Evolutionary conservation across 2,329 filamentous ascomycete genomes (phyloP), one percentile per base, ranked within the genome.

Genomic region (Hymenoscyphus occultus): DNA sequence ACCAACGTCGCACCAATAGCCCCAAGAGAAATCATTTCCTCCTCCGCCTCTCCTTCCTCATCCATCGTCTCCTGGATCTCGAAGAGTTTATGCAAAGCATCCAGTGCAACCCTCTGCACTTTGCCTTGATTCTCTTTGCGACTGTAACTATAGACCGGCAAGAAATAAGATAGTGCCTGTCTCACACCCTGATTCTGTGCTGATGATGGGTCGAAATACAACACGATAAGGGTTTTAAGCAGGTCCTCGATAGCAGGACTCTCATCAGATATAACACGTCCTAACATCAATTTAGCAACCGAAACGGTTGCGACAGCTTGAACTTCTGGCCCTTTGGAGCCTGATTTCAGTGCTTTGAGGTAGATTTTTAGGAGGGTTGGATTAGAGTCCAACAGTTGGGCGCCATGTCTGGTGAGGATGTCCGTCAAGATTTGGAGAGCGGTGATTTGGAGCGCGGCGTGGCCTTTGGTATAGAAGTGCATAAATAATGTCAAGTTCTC

Each of bases 401-500:
- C 86, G 14, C 92, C 93, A 74, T 98, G 92, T 0, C 93, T 91
- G 62, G 93, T 93, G 59, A 98, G 82, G 71, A 98, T 94, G 76
- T 99, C 95, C 10, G 92, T 93, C 39, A 99, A 84, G 68, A 97
- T 96, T 69, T 98, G 92, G 39, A 98, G 80, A 0, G 93, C 91
- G 9, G 93, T 96, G 60, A 94, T 91, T 76, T 98, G 94, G 48
- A 99, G 82, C 0, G 90, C 88, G 10, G 95, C 88, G 74, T 97
- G 93, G 1, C 95, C 95, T 80, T 96, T 97, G 77, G 82, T 90
- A 79, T 96, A 97, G 81, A 96, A 97, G 76, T 97, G 93, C 77
- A 97, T 91, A 78, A 99, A 99, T 2, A 99, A 84, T 0, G 87
- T 90, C 69, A 98, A 81, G 76, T 99, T 98, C 76, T 96, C 93